A percentile compares a stretch with the other conserved stretches of the same genome.
These are phyloP conservation scores for Exophiala aquamarina DNA, from an alignment of 2,329 filamentous ascomycete genomes.

Conservation along the genomic window DNA sequence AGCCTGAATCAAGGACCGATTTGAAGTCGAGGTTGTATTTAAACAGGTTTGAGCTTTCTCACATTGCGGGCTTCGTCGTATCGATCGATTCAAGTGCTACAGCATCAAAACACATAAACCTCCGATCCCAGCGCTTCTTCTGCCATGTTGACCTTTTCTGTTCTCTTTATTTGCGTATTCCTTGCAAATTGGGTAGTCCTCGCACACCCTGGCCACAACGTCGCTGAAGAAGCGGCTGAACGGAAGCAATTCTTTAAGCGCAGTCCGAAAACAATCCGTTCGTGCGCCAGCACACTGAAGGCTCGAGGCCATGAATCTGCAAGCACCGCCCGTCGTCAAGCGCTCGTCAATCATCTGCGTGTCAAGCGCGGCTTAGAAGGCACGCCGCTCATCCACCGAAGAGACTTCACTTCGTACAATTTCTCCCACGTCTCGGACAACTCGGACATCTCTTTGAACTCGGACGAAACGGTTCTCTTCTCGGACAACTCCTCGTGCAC, in stretches of 20 bases:
- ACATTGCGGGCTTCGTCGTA: too few relatives aligned
- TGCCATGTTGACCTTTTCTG: background rate
- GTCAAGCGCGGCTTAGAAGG: slow-evolving; percentile 37
- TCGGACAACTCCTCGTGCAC: slow-evolving; percentile 43
- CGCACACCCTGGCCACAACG: slow-evolving; percentile 53
- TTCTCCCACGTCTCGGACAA: slow-evolving; percentile 35
- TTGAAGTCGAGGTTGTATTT: too few relatives aligned
- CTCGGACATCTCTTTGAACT: slow-evolving; percentile 25
- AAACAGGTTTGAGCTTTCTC: too few relatives aligned
- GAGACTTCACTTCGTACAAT: slow-evolving; percentile 38
- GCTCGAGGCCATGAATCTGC: slow-evolving; percentile 47
- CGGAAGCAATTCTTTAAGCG: slow-evolving; percentile 48
- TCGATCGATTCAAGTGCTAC: too few relatives aligned
- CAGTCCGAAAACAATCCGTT: slow-evolving; percentile 43
- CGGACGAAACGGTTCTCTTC: slow-evolving; percentile 32
- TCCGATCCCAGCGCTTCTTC: too few relatives aligned
- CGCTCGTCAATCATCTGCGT: slow-evolving; percentile 43
- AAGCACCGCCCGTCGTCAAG: slow-evolving; percentile 48
- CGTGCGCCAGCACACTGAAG: slow-evolving; percentile 50
- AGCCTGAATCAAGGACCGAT: too few relatives aligned
- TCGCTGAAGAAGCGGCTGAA: slow-evolving; percentile 50
- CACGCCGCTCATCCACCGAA: slow-evolving; percentile 31
- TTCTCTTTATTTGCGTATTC: slow-evolving; percentile 11
- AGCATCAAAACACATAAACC: too few relatives aligned
- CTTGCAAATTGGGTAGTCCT: slow-evolving; percentile 30